A percentile compares a stretch with the other conserved stretches of the same genome.
phyloP scores from a whole-genome alignment of 257 asterid genomes.

The Anisodus tanguticus region DNA sequence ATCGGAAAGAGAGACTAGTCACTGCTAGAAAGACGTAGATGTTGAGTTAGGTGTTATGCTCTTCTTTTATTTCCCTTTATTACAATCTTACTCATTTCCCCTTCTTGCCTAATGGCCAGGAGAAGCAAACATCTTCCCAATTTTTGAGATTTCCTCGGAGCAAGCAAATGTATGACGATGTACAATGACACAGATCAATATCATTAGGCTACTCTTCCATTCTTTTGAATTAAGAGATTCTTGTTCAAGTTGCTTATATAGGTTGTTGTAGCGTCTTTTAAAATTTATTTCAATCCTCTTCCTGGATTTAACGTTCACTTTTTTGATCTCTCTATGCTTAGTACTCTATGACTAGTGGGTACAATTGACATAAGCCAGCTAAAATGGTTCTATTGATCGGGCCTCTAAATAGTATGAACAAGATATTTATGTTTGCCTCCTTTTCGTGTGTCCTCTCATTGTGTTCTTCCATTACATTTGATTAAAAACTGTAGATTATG shows the following conservation, averaged over 20 bases:
- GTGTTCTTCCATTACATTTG: no score
- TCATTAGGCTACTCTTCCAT: not conserved
- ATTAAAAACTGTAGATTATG: no score
- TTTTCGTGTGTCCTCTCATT: no score
- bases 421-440: no score
- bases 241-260: not conserved
- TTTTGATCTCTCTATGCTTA: not conserved
- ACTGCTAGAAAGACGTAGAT: not conserved
- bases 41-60: not conserved
- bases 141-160: not conserved
- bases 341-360: no score
- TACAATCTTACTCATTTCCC: not conserved
- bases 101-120: slow-evolving; percentile 10
- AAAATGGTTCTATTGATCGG: no score
- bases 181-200: not conserved
- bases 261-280: not conserved
- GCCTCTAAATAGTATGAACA: no score
- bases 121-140: not conserved
- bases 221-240: not conserved
- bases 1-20: not conserved
- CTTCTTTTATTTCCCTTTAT: slow-evolving; percentile 8
- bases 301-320: not conserved
- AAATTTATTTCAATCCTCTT: not conserved
- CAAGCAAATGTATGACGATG: slow-evolving; percentile 12
- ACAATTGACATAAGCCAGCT: no score